Evolutionary conservation across 805 yeast species (phyloP).

Genomic region (Grigorovia transvaalensis): DNA sequence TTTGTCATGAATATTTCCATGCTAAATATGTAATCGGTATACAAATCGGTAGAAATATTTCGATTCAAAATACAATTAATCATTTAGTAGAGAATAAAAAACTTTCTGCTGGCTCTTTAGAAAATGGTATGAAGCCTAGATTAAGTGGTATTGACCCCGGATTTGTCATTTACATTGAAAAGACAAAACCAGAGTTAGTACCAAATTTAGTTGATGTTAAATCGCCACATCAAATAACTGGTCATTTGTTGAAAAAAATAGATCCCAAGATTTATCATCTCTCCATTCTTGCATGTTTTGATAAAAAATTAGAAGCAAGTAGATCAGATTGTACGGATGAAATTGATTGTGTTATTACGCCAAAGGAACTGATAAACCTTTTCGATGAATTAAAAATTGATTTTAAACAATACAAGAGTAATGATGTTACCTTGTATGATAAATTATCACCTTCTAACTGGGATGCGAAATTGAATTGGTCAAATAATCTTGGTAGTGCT

Average conservation of each 20-base stretch:
- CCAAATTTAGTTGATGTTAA: slow-evolving; percentile 63
- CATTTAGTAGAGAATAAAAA: slow-evolving; percentile 20
- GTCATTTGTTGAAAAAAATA: slow-evolving; percentile 51
- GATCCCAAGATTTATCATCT: slow-evolving; percentile 55
- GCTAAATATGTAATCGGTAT: slow-evolving; percentile 74
- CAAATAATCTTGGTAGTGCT: slow-evolving; percentile 63
- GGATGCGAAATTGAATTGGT: slow-evolving; percentile 50
- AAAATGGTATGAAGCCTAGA: slow-evolving; percentile 33
- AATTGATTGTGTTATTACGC: slow-evolving; percentile 91
- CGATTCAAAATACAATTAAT: slow-evolving; percentile 43
- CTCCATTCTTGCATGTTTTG: slow-evolving; percentile 94
- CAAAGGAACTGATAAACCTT: slow-evolving; percentile 73
- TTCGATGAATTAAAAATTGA: slow-evolving; percentile 35
- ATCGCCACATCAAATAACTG: slow-evolving; percentile 92
- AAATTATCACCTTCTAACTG: slow-evolving; percentile 18
- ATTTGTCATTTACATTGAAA: slow-evolving; percentile 91
- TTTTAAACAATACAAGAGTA: slow-evolving; percentile 16
- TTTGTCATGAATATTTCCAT: slow-evolving; percentile 48
- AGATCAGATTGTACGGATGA: slow-evolving; percentile 62
- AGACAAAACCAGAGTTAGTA: slow-evolving; percentile 80
- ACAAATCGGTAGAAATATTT: slow-evolving; percentile 65
- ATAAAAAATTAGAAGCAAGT: slow-evolving; percentile 90
- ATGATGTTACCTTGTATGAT: slow-evolving; percentile 2
- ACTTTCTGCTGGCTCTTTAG: not conserved
- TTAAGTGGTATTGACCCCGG: slow-evolving; percentile 86